Base-by-base conservation (phyloP, 2,329 filamentous ascomycete species). In the Exophiala xenobiotica region DNA sequence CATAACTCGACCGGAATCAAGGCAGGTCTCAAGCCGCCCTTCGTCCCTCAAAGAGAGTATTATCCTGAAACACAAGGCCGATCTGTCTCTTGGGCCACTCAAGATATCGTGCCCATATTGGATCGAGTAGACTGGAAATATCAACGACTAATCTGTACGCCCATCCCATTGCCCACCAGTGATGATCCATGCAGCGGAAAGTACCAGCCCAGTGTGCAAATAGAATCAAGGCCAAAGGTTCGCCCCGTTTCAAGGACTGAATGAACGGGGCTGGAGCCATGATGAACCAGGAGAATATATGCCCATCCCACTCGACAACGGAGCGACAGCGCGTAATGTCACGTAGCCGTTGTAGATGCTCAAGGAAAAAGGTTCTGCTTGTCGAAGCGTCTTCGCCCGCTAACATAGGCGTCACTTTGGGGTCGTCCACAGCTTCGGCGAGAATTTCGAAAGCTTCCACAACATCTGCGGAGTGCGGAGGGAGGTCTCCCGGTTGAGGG, bases 101-200 rank as follows among this genome's bases (percentile, higher is more conserved):
- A 33, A 62, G 24, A 33, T 58, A 53, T 14, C 48, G 49, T 9
- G 42, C 35, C 60, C 58, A 62, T 20, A 46, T 23, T 27, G 53
- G 50, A 48, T 61, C 60, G 4, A 62, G 48, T 31, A 59, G 49
- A 46, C 46, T 45, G 3, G 57, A 58, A n/a, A 60, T 51, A 40
- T 61, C 60, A 23, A 51, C 41, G 3, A 62, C 58, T 29, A 62
- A 49, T 19, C 48, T 59, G 47, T 61, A 57, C n/a, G 56, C 54
- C 60, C 60, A 62, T 19, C 60, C 60, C 6, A 52, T 52, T 8
- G 58, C 60, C 60, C 60, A 62, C 60, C 60, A 62, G 27, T 61
- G 55, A 48, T 62, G 60, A 46, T 62, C 60, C 51, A 62, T 60
- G 44, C 58, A 61, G 11, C 56, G 46, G 29, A 62, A 59, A 29